A percentile compares a stretch with the other conserved stretches of the same genome.
phyloP scores from a whole-genome alignment of 179 eudicot species.

The Sideroxylon spinosum region DNA sequence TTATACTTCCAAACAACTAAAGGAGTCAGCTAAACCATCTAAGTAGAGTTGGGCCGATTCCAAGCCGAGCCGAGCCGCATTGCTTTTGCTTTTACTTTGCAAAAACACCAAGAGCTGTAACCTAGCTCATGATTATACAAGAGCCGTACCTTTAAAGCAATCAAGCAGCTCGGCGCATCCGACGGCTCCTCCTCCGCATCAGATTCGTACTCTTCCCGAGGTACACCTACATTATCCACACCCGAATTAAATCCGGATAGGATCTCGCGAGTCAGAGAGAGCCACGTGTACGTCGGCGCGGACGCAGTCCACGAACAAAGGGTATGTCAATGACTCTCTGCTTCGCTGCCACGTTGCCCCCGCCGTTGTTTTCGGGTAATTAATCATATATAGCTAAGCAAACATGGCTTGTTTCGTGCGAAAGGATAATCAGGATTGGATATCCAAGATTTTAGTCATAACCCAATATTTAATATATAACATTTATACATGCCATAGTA shows the following conservation, averaged over 20 bases:
- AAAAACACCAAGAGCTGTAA: not conserved
- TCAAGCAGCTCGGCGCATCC: conserved; percentile 1
- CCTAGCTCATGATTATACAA: not conserved
- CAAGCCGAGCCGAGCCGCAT: not conserved
- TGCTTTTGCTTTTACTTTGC: not conserved
- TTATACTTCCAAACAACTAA: too few species aligned
- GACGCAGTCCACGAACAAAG: too few species aligned
- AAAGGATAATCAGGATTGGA: too few species aligned
- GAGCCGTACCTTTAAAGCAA: not conserved
- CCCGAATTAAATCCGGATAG: not conserved
- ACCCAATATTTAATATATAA: too few species aligned
- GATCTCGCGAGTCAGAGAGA: not conserved
- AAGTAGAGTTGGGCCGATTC: not conserved
- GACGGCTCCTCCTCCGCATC: not conserved
- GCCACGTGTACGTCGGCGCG: too few species aligned
- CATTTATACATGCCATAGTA: too few species aligned
- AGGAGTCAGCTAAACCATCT: not conserved
- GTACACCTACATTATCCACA: not conserved
- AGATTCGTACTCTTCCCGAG: not conserved
- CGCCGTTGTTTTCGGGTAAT: not conserved
- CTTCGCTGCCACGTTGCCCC: conserved; percentile 1
- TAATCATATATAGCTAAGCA: too few species aligned
- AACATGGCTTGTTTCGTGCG: too few species aligned
- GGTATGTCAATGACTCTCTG: not conserved
- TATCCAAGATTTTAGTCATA: too few species aligned